Percentiles rank a stretch among this genome's conserved stretches.
Conservation (phyloP, 139 green algal species). For the Picochlorum sp. region DNA sequence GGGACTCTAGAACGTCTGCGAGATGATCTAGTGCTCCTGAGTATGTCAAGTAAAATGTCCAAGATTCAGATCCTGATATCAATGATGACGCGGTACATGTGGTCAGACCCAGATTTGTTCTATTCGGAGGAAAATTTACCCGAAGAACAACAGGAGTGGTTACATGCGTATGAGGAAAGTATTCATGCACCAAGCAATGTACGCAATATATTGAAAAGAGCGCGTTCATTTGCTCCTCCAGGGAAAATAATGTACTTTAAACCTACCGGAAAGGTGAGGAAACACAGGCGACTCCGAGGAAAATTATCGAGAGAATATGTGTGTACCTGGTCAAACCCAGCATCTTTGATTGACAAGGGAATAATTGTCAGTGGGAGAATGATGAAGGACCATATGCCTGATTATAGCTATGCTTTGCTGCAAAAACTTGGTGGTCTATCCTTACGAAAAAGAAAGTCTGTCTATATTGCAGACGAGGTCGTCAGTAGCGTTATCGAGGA, state of each 20-base stretch:
- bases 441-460: no score
- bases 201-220: neutral
- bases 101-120: slow-evolving; percentile 42
- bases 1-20: slow-evolving; percentile 35
- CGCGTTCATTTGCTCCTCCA: slow-evolving; percentile 3
- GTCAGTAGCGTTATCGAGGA: no score
- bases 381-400: slow-evolving; percentile 45
- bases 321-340: slow-evolving; percentile 16
- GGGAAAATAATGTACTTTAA: slow-evolving; percentile 21
- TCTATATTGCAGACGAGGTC: no score
- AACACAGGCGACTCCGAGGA: slow-evolving; percentile 1
- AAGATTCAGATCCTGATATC: slow-evolving; percentile 35
- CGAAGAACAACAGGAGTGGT: slow-evolving; percentile 7
- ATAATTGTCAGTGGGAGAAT: slow-evolving; percentile 42
- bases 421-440: neutral
- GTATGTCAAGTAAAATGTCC: slow-evolving; percentile 29
- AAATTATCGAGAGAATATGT: slow-evolving; percentile 15
- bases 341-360: slow-evolving; percentile 28
- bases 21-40: slow-evolving; percentile 41
- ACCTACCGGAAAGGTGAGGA: slow-evolving; percentile 8
- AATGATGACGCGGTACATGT: slow-evolving; percentile 22
- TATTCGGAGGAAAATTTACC: slow-evolving; percentile 6
- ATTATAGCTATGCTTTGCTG: slow-evolving; percentile 10
- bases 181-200: neutral
- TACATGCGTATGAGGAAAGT: neutral